A percentile compares a stretch with the other conserved stretches of the same genome.
These are phyloP conservation scores for Candida tetrigidarum DNA, from an alignment of 1,139 yeast species.

Conservation along the genomic window DNA sequence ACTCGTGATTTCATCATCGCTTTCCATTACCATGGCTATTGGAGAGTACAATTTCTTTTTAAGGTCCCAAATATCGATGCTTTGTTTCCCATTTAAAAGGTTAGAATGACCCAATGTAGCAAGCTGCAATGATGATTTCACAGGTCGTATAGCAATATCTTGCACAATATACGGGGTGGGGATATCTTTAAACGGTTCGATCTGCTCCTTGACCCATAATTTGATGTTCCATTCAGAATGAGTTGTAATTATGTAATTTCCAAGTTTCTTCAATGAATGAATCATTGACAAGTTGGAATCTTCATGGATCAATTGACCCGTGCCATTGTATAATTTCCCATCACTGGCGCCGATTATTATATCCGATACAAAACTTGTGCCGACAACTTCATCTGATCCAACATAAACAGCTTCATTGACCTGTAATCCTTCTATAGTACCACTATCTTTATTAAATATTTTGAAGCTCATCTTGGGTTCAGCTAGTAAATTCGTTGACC, in stretches of 20 bases:
- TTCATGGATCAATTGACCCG: slow-evolving; percentile 7
- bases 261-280: slow-evolving; percentile 5
- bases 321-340: slow-evolving; percentile 12
- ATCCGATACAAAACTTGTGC: slow-evolving; percentile 9
- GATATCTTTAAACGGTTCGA: slow-evolving; percentile 17
- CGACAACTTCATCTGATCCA: slow-evolving; percentile 12
- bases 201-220: slow-evolving; percentile 24
- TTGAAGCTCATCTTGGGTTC: slow-evolving; percentile 30
- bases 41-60: slow-evolving; percentile 42
- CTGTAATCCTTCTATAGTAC: background rate
- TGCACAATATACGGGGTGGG: slow-evolving; percentile 45
- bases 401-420: slow-evolving; percentile 10
- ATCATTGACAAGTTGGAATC: slow-evolving; percentile 6
- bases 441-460: slow-evolving; percentile 13
- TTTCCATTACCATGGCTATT: slow-evolving; percentile 20
- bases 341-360: slow-evolving; percentile 9
- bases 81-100: slow-evolving; percentile 26
- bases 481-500: slow-evolving; percentile 46
- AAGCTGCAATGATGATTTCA: slow-evolving; percentile 41
- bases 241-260: slow-evolving; percentile 24
- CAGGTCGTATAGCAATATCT: slow-evolving; percentile 49
- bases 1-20: slow-evolving; percentile 5
- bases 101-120: slow-evolving; percentile 48
- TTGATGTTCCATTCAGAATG: slow-evolving; percentile 36
- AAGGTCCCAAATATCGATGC: slow-evolving; percentile 62